phyloP scores from a whole-genome alignment of 2,329 filamentous ascomycete species.

The Botrytis hyacinthi region DNA sequence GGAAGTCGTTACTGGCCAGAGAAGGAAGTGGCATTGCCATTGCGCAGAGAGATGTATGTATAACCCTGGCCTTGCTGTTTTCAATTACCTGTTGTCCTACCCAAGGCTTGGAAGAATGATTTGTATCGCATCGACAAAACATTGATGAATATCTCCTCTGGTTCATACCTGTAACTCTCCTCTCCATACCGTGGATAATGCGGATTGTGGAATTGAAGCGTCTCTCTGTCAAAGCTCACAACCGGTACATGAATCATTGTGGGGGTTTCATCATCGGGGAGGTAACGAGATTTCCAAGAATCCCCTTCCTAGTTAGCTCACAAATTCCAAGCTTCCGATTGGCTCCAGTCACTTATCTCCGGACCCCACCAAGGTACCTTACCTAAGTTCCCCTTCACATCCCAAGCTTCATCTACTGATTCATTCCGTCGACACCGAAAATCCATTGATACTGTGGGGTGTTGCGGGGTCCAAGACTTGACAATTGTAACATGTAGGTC shows the following conservation, averaged over 20 bases:
- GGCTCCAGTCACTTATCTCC: not conserved
- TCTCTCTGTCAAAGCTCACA: not conserved
- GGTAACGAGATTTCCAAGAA: not conserved
- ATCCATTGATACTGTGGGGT: not conserved
- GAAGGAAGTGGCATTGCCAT: not conserved
- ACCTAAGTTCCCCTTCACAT: not conserved
- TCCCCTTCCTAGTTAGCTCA: not conserved
- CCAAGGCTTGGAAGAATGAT: not conserved
- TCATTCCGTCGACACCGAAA: not conserved
- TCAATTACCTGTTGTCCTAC: not conserved
- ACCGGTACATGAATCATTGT: not conserved
- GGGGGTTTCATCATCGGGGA: slow-evolving; percentile 1
- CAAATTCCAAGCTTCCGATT: not conserved
- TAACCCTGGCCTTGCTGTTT: not conserved
- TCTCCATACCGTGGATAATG: not conserved
- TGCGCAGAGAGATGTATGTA: not conserved
- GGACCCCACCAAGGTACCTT: not conserved
- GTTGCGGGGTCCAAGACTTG: not conserved
- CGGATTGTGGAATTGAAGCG: not conserved
- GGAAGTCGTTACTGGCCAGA: not conserved
- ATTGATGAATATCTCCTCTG: not conserved
- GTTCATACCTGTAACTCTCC: not conserved
- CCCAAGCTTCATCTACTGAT: not conserved
- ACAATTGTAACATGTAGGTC: not conserved
- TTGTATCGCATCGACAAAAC: not conserved